Evolutionary conservation across 257 asterid genomes (phyloP).

Genomic region (Petunia axillaris): DNA sequence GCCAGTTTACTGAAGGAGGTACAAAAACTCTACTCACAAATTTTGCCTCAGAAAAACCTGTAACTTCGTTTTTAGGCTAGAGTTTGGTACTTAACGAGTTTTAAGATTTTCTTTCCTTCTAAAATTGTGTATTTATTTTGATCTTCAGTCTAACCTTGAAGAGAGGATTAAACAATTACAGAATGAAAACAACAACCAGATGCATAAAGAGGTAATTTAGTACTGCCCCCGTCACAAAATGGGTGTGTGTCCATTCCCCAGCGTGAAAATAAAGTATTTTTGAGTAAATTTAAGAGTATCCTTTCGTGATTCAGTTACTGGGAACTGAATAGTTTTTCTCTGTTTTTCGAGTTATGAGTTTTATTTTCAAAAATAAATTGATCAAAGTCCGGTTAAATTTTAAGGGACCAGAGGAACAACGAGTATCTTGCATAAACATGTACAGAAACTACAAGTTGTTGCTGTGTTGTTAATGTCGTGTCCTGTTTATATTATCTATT

Average conservation of each 20-base stretch:
- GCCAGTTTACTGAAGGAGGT: slow-evolving; percentile 59
- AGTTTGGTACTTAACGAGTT: slow-evolving; percentile 7
- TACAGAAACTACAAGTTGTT: background rate
- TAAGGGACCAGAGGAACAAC: background rate
- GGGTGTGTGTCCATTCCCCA: background rate
- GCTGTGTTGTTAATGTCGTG: background rate
- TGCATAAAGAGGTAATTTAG: slow-evolving; percentile 50
- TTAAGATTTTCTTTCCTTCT: background rate
- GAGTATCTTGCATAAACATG: background rate
- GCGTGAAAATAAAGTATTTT: background rate
- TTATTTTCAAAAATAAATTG: slow-evolving; percentile 1
- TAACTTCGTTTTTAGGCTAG: slow-evolving; percentile 7
- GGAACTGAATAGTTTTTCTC: slow-evolving; percentile 1
- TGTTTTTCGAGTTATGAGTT: slow-evolving; percentile 24
- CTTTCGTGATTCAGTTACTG: slow-evolving; percentile 14
- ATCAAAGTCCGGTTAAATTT: background rate
- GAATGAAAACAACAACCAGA: slow-evolving; percentile 45
- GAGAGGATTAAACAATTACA: slow-evolving; percentile 47
- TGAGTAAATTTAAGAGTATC: slow-evolving; percentile 7
- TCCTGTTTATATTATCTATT: slow-evolving; percentile 21
- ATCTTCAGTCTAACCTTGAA: slow-evolving; percentile 48
- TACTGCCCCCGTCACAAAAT: slow-evolving; percentile 26
- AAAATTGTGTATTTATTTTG: background rate
- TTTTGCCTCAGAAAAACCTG: background rate
- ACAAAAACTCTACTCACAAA: background rate